phyloP scores from a whole-genome alignment of 75 land plant genomes.

The Cunninghamia lanceolata region DNA sequence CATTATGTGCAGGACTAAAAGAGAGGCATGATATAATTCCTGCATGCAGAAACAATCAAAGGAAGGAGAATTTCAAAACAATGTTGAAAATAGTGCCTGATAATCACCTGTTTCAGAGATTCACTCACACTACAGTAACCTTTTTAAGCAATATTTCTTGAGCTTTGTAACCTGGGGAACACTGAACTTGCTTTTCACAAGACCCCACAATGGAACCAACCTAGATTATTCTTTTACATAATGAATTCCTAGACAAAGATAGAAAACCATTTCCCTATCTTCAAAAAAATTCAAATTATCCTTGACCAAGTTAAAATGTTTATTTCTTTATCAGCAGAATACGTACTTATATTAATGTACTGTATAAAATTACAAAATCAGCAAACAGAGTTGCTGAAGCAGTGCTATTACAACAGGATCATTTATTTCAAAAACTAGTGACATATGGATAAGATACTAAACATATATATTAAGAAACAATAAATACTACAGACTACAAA shows the following conservation, averaged over 20 bases:
- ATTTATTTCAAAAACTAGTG: too few relatives aligned
- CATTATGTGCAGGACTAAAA: conserved; percentile 65
- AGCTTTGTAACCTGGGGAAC: not conserved
- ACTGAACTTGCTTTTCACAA: not conserved
- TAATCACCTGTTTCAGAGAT: not conserved
- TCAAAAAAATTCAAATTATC: not conserved
- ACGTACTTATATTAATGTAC: not conserved
- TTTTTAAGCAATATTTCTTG: not conserved
- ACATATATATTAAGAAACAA: not conserved
- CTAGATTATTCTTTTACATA: not conserved
- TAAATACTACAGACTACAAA: not conserved
- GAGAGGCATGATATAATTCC: conserved; percentile 89
- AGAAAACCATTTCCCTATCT: not conserved
- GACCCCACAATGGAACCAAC: not conserved
- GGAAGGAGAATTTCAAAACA: not conserved
- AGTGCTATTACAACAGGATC: not conserved
- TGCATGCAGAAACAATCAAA: conserved; percentile 21
- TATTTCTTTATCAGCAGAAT: not conserved
- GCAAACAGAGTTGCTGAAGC: not conserved
- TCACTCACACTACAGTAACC: not conserved
- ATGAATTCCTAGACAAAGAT: not conserved
- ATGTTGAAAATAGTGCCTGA: not conserved
- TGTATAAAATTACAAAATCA: not conserved
- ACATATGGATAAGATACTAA: not conserved
- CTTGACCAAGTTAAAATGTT: not conserved